Base-by-base conservation (phyloP, 1,284 basidiomycete species). In the Melampsora larici-populina region DNA sequence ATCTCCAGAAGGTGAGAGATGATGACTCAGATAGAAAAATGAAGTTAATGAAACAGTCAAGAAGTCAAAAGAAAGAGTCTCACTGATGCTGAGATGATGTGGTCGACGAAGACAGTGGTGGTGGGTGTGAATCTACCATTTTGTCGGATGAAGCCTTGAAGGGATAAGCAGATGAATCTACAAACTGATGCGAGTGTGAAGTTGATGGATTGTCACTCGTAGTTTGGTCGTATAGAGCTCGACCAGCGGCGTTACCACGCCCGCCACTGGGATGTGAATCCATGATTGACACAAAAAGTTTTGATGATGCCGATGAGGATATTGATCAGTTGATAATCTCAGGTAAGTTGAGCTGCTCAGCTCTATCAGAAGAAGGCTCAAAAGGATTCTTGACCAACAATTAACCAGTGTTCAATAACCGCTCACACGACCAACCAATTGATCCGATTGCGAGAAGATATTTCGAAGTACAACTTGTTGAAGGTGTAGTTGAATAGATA, bases 171-270 rank as follows among this genome's bases (percentile, higher is more conserved):
- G 72, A 67, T 67, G 72, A 67, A 74, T 74, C 72, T 67, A 74
- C 72, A 74, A 74, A 74, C 64, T 74, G 63, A 36, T 65, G 72
- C 4, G 72, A 58, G 58, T 74, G 72, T 51, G 72, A 58, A 66
- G 40, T 51, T 51, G 72, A 55, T 66, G 72, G 60, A 67, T 65
- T 66, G 51, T 55, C 72, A 65, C 67, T 65, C 24, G 43, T 74
- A 46, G 49, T 31, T 74, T 74, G 60, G 33, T 74, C 72, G 49
- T 66, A 74, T 31, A 67, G 33, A 36, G 63, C 55, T 33, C 49
- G 51, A 11, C 72, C 63, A 66, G 72, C 72, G 72, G 72, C 72
- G 72, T 74, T 74, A 74, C 72, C 72, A 51, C 72, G 72, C 72
- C 46, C 72, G 72, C 65, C 63, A 51, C 46, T 74, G 64, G 72